These are phyloP conservation scores for Pseudogymnoascus sp. DNA, from an alignment of 2,329 filamentous ascomycete genomes.

Conservation along the genomic window DNA sequence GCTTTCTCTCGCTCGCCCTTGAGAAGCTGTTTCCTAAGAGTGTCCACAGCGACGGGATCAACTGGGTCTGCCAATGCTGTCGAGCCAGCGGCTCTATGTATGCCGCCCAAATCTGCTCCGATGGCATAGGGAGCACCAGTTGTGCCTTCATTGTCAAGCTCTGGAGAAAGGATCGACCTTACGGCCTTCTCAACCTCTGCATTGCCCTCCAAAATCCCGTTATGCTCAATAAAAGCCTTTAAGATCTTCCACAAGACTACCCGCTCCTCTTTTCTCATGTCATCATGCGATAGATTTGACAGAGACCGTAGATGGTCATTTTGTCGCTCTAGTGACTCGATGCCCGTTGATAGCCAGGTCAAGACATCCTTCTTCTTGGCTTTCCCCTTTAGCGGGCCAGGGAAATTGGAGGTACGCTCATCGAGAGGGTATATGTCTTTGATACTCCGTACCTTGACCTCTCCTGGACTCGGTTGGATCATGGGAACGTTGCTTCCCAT, in stretches of 20 bases:
- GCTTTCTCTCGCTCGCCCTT: slow-evolving; percentile 81
- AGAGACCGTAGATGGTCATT: slow-evolving; percentile 32
- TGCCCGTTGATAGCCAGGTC: slow-evolving; percentile 68
- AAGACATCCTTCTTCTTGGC: slow-evolving; percentile 91
- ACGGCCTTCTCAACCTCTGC: slow-evolving; percentile 64
- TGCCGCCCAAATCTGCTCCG: slow-evolving; percentile 33
- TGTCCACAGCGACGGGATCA: slow-evolving; percentile 60
- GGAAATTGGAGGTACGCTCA: slow-evolving; percentile 71
- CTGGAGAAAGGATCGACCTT: slow-evolving; percentile 62
- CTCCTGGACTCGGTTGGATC: slow-evolving; percentile 73
- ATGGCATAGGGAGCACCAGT: slow-evolving; percentile 28
- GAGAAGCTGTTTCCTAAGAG: slow-evolving; percentile 64
- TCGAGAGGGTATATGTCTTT: slow-evolving; percentile 64
- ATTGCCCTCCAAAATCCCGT: slow-evolving; percentile 70
- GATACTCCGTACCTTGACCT: slow-evolving; percentile 67
- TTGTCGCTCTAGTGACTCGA: slow-evolving; percentile 61
- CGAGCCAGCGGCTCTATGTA: slow-evolving; percentile 29
- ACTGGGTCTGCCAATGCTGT: slow-evolving; percentile 53
- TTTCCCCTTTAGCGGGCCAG: slow-evolving; percentile 80
- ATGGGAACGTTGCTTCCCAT: slow-evolving; percentile 59
- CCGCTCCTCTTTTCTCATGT: slow-evolving; percentile 70
- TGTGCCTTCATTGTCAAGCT: slow-evolving; percentile 27
- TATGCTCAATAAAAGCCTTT: slow-evolving; percentile 72
- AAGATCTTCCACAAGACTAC: slow-evolving; percentile 82
- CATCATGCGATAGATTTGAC: slow-evolving; percentile 46